A percentile compares a stretch with the other conserved stretches of the same genome.
phyloP scores from a whole-genome alignment of 2,329 filamentous ascomycete genomes.

The Lasiodiplodia sp. region DNA sequence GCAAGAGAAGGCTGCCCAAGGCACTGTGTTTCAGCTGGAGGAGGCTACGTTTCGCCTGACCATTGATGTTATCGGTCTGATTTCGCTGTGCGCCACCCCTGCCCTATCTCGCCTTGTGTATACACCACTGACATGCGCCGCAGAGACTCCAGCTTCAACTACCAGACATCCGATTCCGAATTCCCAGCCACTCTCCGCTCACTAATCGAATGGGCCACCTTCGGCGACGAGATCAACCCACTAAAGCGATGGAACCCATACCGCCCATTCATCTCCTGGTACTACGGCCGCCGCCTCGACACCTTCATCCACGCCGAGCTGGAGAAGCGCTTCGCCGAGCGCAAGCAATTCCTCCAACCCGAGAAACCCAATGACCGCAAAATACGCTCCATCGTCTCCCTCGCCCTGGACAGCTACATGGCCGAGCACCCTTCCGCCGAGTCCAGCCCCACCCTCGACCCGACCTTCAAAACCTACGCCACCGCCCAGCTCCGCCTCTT shows the following conservation, averaged over 20 bases:
- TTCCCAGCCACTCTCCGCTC: too few relatives aligned
- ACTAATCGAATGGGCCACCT: too few relatives aligned
- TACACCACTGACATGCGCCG: slow-evolving; percentile 29
- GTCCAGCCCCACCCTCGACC: not conserved
- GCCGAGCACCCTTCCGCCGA: not conserved
- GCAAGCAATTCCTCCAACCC: not conserved
- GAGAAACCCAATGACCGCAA: too few relatives aligned
- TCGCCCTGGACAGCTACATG: slow-evolving; percentile 9
- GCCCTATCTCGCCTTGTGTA: slow-evolving; percentile 22
- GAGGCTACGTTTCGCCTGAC: not conserved
- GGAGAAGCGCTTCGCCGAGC: not conserved
- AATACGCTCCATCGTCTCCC: not conserved
- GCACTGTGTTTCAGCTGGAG: slow-evolving; percentile 15
- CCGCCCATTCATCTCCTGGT: not conserved
- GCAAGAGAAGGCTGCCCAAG: not conserved
- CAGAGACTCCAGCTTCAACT: not conserved
- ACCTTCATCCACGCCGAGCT: not conserved
- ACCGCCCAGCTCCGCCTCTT: slow-evolving; percentile 31
- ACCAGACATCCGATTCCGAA: too few relatives aligned
- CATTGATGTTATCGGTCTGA: slow-evolving; percentile 16
- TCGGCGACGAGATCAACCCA: too few relatives aligned
- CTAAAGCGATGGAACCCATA: not conserved
- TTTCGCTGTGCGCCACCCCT: too few relatives aligned
- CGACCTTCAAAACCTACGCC: too few relatives aligned
- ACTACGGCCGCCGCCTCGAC: not conserved